Evolutionary conservation across 2,329 filamentous ascomycete species (phyloP), one percentile per base, ranked within the genome.

Genomic region (Claviceps pazoutovae): DNA sequence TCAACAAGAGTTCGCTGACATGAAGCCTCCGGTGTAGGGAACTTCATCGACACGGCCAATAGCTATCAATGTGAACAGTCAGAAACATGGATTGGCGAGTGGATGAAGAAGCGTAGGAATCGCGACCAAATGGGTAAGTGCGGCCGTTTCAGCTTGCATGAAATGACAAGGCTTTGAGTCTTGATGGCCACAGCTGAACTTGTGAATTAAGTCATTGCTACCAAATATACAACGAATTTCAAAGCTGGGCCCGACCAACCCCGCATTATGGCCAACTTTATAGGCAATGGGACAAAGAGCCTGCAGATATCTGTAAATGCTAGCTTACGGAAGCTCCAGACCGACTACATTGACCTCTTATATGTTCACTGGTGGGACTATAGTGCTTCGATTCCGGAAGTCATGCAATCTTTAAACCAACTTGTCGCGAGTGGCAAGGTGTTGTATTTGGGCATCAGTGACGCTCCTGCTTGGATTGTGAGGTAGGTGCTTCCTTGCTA

Each of bases 1-100:
- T 26, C 16, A 14, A 19, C 19, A 17, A 16, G 39, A 16, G 17
- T 21, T n/a, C 17, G 13, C 41, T 42, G 23, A 21, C 19, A 5
- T 16, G 17, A 46, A 11, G 16, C 38, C 23, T n/a, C 2, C 21
- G 6, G 2, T 19, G 19, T 39, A 53, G 84, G 84, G 23, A 88
- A 88, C 66, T 87, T 88, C 64, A 82, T 88, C 60, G 84, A 88
- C 62, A 86, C 82, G 0, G 61, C 82, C 53, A 84, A 80, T 67
- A 82, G 82, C 63, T 87, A 87, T 66, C 82, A 84, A 58, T 67
- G 71, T 51, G 72, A 71, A 54, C 73, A 85, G 62, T 78, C 78
- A 1, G 83, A 87, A 64, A 64, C 60, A 50, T 83, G 82, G 78
- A 69, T 88, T 52, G 84, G 84, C 38, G 80, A 84, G 57, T 88